Conservation (phyloP, 1,284 basidiomycete genomes). For the Singerocomus inundabilis region DNA sequence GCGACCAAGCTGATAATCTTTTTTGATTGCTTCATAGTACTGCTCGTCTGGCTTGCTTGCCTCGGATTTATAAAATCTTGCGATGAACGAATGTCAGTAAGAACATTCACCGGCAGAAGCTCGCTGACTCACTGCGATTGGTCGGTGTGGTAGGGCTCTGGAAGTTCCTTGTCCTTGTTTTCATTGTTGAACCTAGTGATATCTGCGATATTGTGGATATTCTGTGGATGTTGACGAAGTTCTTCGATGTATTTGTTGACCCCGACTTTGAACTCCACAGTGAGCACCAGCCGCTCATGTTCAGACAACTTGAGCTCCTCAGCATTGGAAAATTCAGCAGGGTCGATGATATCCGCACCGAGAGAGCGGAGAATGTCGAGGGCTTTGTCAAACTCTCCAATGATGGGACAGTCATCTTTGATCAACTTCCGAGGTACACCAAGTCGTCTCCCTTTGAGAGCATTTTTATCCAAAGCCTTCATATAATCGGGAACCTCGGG, state of each 20-base stretch:
- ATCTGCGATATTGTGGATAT: conserved; percentile 40
- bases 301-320: conserved; percentile 33
- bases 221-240: conserved; percentile 25
- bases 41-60: conserved; percentile 37
- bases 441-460: conserved; percentile 40
- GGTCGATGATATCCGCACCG: conserved; percentile 45
- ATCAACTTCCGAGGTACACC: conserved; percentile 40
- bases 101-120: neutral
- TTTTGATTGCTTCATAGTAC: conserved; percentile 40
- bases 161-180: conserved; percentile 41
- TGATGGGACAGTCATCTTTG: conserved; percentile 3
- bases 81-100: neutral
- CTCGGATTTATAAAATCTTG: conserved; percentile 40
- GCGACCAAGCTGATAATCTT: conserved; percentile 38
- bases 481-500: conserved; percentile 43
- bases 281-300: conserved; percentile 36
- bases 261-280: conserved; percentile 43
- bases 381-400: conserved; percentile 38
- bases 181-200: conserved; percentile 44
- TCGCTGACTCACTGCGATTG: conserved; percentile 38
- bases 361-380: conserved; percentile 37
- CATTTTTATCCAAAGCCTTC: conserved; percentile 35
- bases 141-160: conserved; percentile 39
- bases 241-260: conserved; percentile 24
- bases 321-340: conserved; percentile 39